Evolutionary conservation across 164 flowering plant species (phyloP), one percentile per base, ranked within the genome.

Genomic region (Stephania cephalantha): DNA sequence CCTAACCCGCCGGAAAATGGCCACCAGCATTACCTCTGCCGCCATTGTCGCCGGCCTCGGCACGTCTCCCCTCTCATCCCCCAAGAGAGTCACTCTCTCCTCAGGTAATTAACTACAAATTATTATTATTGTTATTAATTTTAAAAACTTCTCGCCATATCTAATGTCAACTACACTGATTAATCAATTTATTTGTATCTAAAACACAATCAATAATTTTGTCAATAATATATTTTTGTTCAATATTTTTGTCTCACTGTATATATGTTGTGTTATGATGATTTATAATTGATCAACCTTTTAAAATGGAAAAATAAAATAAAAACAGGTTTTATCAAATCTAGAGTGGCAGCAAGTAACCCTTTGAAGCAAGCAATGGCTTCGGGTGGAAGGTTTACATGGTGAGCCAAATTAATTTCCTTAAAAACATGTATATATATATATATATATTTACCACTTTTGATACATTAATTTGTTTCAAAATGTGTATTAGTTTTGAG

Each of bases 371-470:
- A 73, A 64, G 12, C 65, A 9, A 20, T 13, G 22, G 84, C 87
- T 12, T 86, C 86, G 0, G 85, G 90, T 71, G 92, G 94, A 73
- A 88, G 73, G 81, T 71, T 84, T 76, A 88, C 90, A 10, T 90
- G 97, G 94, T 91, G 83, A 85, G 42, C 31, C 29, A 42, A 7
- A 25, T 71, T 71, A 12, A 9, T 8, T n/a, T 63, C n/a, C 15
- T 71, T 30, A 52, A 18, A n/a, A 5, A 46, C 42, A 35, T 35
- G 42, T 35, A 35, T 1, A 35, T 35, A 35, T 35, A 35, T 1
- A 35, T 35, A 35, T 35, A 35, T 25, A 25, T 25, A 35, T 35
- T 4, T 0, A 25, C 42, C 1, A 35, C 42, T 35, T 35, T 17
- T 13, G 29, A n/a, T 30, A 70, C 15, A 20, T 18, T 25, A 25